Conservation (phyloP, 1,139 yeast genomes). For the Geotrichum candidum region DNA sequence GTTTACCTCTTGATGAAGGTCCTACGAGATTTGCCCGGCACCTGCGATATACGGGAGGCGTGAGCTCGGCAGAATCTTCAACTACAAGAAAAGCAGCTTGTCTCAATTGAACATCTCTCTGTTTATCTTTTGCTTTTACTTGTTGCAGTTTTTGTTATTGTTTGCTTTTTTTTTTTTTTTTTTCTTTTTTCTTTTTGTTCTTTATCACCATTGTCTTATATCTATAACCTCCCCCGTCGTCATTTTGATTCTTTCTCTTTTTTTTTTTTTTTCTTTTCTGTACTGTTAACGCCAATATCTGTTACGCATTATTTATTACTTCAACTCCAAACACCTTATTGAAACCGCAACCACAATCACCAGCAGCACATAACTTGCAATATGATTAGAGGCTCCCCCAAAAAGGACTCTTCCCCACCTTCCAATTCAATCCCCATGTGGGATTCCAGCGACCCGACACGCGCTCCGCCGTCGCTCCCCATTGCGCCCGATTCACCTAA, state of each 20-base stretch:
- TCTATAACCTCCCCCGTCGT: background rate
- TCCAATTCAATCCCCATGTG: conserved; percentile 22
- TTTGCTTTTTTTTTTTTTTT: background rate
- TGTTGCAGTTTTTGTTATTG: background rate
- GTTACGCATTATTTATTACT: background rate
- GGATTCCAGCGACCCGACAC: conserved; percentile 37
- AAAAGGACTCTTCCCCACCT: background rate
- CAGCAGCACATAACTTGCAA: background rate
- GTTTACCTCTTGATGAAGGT: background rate
- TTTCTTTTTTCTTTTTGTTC: background rate
- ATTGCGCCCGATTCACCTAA: conserved; percentile 33
- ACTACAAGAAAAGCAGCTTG: background rate
- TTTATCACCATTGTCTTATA: background rate
- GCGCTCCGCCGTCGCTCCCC: conserved; percentile 39
- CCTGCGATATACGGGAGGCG: background rate
- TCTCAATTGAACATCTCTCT: background rate
- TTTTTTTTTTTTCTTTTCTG: background rate
- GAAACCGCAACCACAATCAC: background rate
- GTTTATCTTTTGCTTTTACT: background rate
- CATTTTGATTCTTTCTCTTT: background rate
- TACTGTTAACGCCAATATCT: background rate
- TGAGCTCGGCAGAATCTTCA: background rate
- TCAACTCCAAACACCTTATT: background rate
- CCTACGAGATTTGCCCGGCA: background rate
- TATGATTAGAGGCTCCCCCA: background rate